These are phyloP conservation scores for Cercospora citrullina DNA, from an alignment of 2,329 filamentous ascomycete species.

Conservation along the genomic window DNA sequence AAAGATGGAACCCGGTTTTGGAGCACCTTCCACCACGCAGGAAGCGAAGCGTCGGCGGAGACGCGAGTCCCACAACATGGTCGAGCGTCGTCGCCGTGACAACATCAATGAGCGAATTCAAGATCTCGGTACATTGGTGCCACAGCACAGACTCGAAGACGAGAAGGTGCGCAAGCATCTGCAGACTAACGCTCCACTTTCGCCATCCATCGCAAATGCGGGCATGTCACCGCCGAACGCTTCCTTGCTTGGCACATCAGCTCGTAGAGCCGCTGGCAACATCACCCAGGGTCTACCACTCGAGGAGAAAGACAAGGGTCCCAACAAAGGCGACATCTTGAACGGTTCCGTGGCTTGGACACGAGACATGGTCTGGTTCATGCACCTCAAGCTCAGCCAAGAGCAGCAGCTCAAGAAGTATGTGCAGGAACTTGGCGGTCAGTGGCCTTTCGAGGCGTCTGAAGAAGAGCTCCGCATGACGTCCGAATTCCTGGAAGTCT, in stretches of 20 bases:
- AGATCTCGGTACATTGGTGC: constrained; percentile 90
- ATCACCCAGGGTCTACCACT: constrained; percentile 91
- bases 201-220: constrained; percentile 69
- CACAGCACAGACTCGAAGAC: constrained; percentile 87
- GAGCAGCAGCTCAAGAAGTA: constrained; percentile 81
- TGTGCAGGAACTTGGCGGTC: constrained; percentile 70
- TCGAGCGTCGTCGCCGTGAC: constrained; percentile 89
- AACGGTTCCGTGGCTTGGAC: constrained; percentile 98
- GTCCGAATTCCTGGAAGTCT: constrained; percentile 82
- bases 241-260: constrained; percentile 84
- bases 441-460: constrained; percentile 76
- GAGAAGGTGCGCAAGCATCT: constrained; percentile 96
- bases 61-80: constrained; percentile 92
- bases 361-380: constrained; percentile 94
- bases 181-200: constrained; percentile 85
- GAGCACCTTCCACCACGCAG: constrained; percentile 67
- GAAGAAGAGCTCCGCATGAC: constrained; percentile 97
- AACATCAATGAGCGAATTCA: constrained; percentile 99
- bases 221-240: constrained; percentile 72
- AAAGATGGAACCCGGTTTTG: constrained; percentile 66
- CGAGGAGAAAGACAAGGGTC: constrained; percentile 97
- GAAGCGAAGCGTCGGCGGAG: constrained; percentile 91
- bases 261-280: constrained; percentile 66
- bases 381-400: constrained; percentile 84
- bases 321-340: constrained; percentile 97